Conservation (phyloP, 129 eudicot genomes). For the Saposhnikovia divaricata region DNA sequence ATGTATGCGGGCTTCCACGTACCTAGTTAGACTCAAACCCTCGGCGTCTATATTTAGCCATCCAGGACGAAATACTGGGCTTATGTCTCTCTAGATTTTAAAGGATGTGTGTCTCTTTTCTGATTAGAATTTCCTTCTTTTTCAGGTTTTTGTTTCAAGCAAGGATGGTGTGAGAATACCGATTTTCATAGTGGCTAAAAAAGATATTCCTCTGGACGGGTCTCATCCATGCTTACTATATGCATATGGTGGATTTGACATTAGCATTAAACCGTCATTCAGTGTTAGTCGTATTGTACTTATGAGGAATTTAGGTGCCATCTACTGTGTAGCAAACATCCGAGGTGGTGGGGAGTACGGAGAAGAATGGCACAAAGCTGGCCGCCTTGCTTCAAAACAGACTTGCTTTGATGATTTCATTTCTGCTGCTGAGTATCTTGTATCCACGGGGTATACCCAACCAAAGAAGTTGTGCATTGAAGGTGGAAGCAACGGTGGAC, state of each 20-base stretch:
- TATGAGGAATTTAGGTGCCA: conserved; percentile 46
- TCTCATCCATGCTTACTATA: conserved; percentile 81
- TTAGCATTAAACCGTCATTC: conserved; percentile 80
- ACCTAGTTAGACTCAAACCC: not conserved
- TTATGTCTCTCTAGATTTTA: not conserved
- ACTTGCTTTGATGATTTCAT: conserved; percentile 87
- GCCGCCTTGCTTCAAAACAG: conserved; percentile 67
- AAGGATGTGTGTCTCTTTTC: not conserved
- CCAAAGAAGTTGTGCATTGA: conserved; percentile 79
- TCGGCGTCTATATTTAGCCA: not conserved
- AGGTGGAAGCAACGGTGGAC: conserved; percentile 99
- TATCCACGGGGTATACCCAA: conserved; percentile 70
- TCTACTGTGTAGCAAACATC: conserved; percentile 73
- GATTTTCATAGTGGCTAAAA: conserved; percentile 62
- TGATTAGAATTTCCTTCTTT: not conserved
- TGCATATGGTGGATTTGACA: conserved; percentile 85
- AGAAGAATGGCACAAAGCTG: conserved; percentile 95
- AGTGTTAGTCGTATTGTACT: conserved; percentile 49
- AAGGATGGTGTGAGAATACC: conserved; percentile 79
- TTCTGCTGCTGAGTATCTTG: conserved; percentile 70
- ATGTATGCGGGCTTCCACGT: not conserved
- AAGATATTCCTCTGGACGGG: conserved; percentile 59
- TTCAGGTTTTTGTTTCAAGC: conserved; percentile 68
- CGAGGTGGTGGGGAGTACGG: conserved; percentile 99
- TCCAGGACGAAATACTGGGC: not conserved